A percentile compares a stretch with the other conserved stretches of the same genome.
Conservation (phyloP, 495 filamentous ascomycete species). For the Cercophora samala region DNA sequence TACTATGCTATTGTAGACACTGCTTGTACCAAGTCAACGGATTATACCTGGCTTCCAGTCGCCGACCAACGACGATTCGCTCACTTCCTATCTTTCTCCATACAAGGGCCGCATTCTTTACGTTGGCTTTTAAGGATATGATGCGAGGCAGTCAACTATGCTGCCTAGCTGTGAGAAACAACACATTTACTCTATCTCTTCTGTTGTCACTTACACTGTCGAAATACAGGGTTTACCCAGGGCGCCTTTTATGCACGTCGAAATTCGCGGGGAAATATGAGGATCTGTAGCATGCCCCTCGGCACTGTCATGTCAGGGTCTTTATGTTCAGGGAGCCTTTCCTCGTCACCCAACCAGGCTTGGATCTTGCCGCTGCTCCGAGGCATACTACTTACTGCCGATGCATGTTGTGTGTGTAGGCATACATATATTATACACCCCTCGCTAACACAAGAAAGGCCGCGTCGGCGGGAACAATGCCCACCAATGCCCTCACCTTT, state of each 20-base stretch:
- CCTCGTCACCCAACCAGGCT: neutral
- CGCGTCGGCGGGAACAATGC: neutral
- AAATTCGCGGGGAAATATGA: neutral
- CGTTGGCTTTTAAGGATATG: too few relatives aligned
- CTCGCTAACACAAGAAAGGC: neutral
- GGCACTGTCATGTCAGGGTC: too few relatives aligned
- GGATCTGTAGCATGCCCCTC: too few relatives aligned
- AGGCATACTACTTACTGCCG: neutral
- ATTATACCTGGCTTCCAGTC: neutral
- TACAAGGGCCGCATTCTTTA: too few relatives aligned
- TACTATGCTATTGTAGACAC: neutral
- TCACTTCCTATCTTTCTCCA: too few relatives aligned
- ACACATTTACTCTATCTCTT: too few relatives aligned
- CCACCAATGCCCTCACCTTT: neutral
- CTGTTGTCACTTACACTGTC: neutral
- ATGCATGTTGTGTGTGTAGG: neutral
- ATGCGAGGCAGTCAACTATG: too few relatives aligned
- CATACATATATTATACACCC: neutral
- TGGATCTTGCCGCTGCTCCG: neutral
- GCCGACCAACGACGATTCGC: neutral
- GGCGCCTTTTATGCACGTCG: neutral
- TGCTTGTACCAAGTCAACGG: neutral
- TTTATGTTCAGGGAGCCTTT: neutral
- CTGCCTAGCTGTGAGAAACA: too few relatives aligned
- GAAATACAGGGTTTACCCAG: neutral